Evolutionary conservation across 2,329 filamentous ascomycete genomes (phyloP), one percentile per base, ranked within the genome.

Genomic region (Lojkania enalia): DNA sequence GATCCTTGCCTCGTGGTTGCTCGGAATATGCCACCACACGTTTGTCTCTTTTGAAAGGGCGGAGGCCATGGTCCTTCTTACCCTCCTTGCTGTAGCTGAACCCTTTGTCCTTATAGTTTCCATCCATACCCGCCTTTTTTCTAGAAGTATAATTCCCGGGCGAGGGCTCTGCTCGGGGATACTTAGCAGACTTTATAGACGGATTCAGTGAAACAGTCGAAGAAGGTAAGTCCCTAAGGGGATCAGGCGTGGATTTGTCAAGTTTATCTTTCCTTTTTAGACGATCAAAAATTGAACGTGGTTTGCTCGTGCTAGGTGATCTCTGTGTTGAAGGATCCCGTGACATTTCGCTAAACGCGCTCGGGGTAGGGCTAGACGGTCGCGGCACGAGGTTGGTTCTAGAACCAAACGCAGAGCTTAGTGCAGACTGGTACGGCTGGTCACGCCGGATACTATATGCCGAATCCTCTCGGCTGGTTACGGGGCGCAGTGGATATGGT

Each of bases 321-420:
- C 77, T 77, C 60, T 84, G 80, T 4, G 51, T 43, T 30, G 63
- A 35, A 46, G 49, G 48, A 60, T 70, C 77, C 62, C 66, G 77
- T 64, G 70, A 80, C 70, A 74, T 73, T 16, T 74, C 78, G 61
- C 86, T 89, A 56, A 80, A 81, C 31, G 81, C 76, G 67, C 88
- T 94, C 5, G 90, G 87, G 0, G 89, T 88, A 19, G 91, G 90
- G 69, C 91, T 95, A 49, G 87, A 82, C 11, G 88, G 84, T 54
- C 90, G 85, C 55, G 74, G 79, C 65, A 77, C 70, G 25, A 80
- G 68, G 16, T 69, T 75, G 5, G 72, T 72, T 12, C 72, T 70
- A 20, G 78, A 79, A 35, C 71, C 75, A 60, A 79, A 74, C 11
- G 77, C 74, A 13, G 77, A 77, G 47, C 66, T 70, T 49, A 75